Conservation (phyloP, 208 protist genomes). For the Wallacemonas sp. region DNA sequence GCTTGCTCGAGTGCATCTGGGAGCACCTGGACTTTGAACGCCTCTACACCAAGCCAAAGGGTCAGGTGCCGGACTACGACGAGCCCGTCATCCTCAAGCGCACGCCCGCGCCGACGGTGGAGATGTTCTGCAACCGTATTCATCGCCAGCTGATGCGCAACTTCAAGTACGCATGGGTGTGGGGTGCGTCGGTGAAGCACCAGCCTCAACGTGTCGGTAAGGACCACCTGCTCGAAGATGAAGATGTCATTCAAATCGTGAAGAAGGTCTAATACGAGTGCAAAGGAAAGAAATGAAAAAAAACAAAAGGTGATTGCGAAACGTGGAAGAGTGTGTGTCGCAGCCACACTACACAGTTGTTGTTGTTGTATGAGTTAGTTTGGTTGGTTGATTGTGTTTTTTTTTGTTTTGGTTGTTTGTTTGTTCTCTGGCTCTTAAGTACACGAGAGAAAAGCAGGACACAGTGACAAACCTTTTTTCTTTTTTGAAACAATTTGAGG, state of each 20-base stretch:
- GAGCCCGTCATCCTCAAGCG: constrained; percentile 96
- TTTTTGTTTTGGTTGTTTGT: constrained; percentile 24
- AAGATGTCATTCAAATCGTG: constrained; percentile 99
- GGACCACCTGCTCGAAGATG: constrained; percentile 97
- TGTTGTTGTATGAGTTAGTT: too few species aligned
- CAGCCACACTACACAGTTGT: too few species aligned
- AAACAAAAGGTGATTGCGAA: neutral
- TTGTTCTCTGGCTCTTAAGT: too few species aligned
- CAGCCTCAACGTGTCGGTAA: constrained; percentile 97
- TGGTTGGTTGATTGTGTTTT: constrained; percentile 15
- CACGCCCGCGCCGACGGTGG: constrained; percentile 85
- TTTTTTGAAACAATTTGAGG: neutral
- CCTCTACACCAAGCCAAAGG: constrained; percentile 98
- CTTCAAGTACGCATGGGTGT: constrained; percentile 99
- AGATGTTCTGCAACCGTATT: constrained; percentile 97
- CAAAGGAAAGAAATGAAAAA: neutral
- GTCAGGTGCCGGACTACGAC: constrained; percentile 98
- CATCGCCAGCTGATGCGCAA: constrained; percentile 96
- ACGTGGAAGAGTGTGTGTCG: constrained; percentile 23
- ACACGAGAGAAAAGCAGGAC: constrained; percentile 2
- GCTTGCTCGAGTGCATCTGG: constrained; percentile 98
- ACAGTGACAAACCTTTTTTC: constrained; percentile 13
- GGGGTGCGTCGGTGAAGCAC: constrained; percentile 98
- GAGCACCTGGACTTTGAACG: constrained; percentile 97
- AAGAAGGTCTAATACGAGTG: constrained; percentile 91